Conservation (phyloP, 495 filamentous ascomycete species). For the Bacidia gigantensis region DNA sequence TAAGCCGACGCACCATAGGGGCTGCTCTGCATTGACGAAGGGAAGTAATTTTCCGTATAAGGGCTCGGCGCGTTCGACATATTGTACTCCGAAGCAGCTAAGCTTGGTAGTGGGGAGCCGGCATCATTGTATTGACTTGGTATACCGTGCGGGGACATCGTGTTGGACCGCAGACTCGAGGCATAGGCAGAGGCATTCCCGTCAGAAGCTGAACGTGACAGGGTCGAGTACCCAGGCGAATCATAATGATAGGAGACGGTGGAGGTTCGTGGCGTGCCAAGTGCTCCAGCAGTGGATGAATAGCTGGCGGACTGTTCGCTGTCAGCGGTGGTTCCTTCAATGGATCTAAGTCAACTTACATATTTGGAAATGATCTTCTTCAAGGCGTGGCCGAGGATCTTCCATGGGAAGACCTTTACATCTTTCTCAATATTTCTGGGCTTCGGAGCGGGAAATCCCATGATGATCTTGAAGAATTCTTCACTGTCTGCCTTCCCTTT, state of each 20-base stretch:
- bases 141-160: slow-evolving; percentile 12
- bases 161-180: slow-evolving; percentile 5
- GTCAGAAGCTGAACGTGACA: slow-evolving; percentile 24
- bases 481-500: slow-evolving; percentile 85
- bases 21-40: not conserved
- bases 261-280: slow-evolving; percentile 27
- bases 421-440: slow-evolving; percentile 97
- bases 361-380: slow-evolving; percentile 99
- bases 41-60: not conserved
- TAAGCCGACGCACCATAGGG: not conserved
- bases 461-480: slow-evolving; percentile 96
- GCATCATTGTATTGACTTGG: not conserved
- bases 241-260: slow-evolving; percentile 31
- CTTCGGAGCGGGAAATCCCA: slow-evolving; percentile 91
- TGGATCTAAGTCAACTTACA: slow-evolving; percentile 35
- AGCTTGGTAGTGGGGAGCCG: not conserved
- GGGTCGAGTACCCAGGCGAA: slow-evolving; percentile 29
- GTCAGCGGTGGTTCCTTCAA: not conserved
- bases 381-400: slow-evolving; percentile 61
- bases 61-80: not conserved
- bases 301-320: slow-evolving; percentile 35
- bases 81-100: slow-evolving; percentile 7
- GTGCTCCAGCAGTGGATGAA: slow-evolving; percentile 34
- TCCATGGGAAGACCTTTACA: slow-evolving; percentile 96
- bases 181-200: slow-evolving; percentile 15